Percentiles rank a stretch among this genome's conserved stretches.
phyloP scores from a whole-genome alignment of 495 filamentous ascomycete genomes.

The Choiromyces venosus region DNA sequence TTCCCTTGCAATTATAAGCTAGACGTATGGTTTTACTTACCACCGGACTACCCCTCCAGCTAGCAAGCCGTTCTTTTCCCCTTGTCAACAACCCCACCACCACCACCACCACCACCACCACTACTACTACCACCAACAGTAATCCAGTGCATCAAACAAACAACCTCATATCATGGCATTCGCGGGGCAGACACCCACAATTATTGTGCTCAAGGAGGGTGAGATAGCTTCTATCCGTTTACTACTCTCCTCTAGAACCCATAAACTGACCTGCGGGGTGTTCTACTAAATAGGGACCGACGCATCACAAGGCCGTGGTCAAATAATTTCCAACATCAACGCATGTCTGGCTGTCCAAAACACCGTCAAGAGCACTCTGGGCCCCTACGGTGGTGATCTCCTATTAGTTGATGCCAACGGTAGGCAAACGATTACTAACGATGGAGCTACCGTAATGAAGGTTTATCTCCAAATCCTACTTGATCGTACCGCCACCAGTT shows the following conservation, averaged over 20 bases:
- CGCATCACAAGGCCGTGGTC: slow-evolving; percentile 91
- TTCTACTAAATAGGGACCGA: slow-evolving; percentile 67
- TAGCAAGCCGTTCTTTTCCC: background rate
- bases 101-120: background rate
- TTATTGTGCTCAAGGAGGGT: slow-evolving; percentile 98
- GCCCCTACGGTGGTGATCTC: slow-evolving; percentile 96
- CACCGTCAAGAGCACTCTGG: slow-evolving; percentile 89
- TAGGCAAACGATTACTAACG: slow-evolving; percentile 94
- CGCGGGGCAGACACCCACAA: slow-evolving; percentile 95
- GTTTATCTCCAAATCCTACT: slow-evolving; percentile 47
- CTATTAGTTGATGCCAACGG: slow-evolving; percentile 94
- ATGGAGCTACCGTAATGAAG: slow-evolving; percentile 99
- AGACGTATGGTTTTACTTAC: background rate
- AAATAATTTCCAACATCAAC: slow-evolving; percentile 98
- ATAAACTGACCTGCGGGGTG: slow-evolving; percentile 17
- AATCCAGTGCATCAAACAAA: background rate
- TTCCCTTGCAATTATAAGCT: background rate
- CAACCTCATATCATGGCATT: slow-evolving; percentile 67
- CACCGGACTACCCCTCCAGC: background rate
- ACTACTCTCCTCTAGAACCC: slow-evolving; percentile 11
- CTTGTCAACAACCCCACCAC: background rate
- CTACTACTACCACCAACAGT: background rate
- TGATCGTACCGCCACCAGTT: slow-evolving; percentile 1
- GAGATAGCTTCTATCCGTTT: slow-evolving; percentile 42
- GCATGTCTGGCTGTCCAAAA: slow-evolving; percentile 95